Percentiles rank a stretch among this genome's conserved stretches.
Evolutionary conservation across 495 filamentous ascomycete species (phyloP).

Genomic region (Aspergillus coremiiformis): DNA sequence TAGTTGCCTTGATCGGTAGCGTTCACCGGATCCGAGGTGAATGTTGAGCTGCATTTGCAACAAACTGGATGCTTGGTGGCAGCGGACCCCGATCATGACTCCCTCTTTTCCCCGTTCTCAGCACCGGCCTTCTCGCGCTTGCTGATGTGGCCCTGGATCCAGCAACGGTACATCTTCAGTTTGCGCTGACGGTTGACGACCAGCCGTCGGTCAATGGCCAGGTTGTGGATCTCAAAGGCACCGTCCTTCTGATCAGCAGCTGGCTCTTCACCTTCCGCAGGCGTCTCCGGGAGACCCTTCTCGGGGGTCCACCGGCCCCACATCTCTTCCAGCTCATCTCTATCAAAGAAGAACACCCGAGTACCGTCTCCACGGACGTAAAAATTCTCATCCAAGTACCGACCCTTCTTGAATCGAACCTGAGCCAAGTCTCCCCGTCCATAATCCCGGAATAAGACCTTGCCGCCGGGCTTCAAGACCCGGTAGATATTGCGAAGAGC

Average conservation of each 20-base stretch:
- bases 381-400: conserved; percentile 92
- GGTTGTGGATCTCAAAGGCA: conserved; percentile 60
- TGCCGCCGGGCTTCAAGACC: conserved; percentile 79
- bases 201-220: conserved; percentile 78
- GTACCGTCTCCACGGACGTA: conserved; percentile 95
- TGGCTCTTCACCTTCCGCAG: conserved; percentile 10
- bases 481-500: conserved; percentile 75
- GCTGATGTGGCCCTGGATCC: conserved; percentile 86
- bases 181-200: conserved; percentile 84
- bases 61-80: neutral
- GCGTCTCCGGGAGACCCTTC: conserved; percentile 23
- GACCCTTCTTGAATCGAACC: conserved; percentile 89
- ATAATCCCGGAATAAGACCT: conserved; percentile 91
- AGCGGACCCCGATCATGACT: conserved; percentile 4
- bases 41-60: neutral
- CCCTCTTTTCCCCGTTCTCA: conserved; percentile 7
- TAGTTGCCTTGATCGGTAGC: neutral
- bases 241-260: conserved; percentile 13
- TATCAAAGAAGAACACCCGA: conserved; percentile 93
- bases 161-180: conserved; percentile 95
- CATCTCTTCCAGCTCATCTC: conserved; percentile 69
- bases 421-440: conserved; percentile 91
- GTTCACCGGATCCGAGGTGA: neutral
- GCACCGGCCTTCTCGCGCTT: conserved; percentile 45
- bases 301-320: conserved; percentile 55